A percentile compares a stretch with the other conserved stretches of the same genome.
Conservation (phyloP, 345 rosid genomes). For the Conringia planisiliqua region DNA sequence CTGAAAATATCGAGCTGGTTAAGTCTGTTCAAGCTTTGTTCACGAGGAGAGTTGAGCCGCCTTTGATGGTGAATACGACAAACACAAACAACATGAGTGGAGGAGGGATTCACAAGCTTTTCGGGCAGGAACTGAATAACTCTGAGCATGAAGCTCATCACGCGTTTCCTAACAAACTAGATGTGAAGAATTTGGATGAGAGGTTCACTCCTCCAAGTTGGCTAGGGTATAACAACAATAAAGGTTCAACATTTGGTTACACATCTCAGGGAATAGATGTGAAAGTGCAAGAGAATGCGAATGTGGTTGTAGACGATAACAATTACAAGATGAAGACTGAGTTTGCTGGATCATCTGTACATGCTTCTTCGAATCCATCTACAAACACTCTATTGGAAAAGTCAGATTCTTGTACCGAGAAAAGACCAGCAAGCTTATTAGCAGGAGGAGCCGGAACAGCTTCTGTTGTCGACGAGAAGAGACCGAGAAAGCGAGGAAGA, state of each 20-base stretch:
- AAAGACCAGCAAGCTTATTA: constrained; percentile 30
- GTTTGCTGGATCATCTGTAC: constrained; percentile 43
- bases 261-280: constrained; percentile 41
- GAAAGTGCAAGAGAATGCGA: constrained; percentile 49
- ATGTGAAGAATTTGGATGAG: constrained; percentile 65
- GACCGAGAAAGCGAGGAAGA: constrained; percentile 89
- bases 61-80: neutral
- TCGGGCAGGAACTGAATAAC: constrained; percentile 72
- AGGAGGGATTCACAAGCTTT: constrained; percentile 59
- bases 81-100: neutral
- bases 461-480: constrained; percentile 50
- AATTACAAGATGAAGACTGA: constrained; percentile 61
- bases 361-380: constrained; percentile 53
- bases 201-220: constrained; percentile 39
- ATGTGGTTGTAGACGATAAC: constrained; percentile 47
- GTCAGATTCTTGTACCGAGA: constrained; percentile 67
- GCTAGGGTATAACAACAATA: constrained; percentile 41
- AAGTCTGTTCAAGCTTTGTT: constrained; percentile 52
- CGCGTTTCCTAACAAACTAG: constrained; percentile 76
- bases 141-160: constrained; percentile 24
- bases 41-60: constrained; percentile 31
- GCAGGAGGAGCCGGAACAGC: constrained; percentile 1
- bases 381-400: constrained; percentile 50
- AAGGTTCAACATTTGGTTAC: constrained; percentile 43
- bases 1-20: constrained; percentile 62